Evolutionary conservation across 139 green algal species (phyloP).

Genomic region (Nannochloris sp.): DNA sequence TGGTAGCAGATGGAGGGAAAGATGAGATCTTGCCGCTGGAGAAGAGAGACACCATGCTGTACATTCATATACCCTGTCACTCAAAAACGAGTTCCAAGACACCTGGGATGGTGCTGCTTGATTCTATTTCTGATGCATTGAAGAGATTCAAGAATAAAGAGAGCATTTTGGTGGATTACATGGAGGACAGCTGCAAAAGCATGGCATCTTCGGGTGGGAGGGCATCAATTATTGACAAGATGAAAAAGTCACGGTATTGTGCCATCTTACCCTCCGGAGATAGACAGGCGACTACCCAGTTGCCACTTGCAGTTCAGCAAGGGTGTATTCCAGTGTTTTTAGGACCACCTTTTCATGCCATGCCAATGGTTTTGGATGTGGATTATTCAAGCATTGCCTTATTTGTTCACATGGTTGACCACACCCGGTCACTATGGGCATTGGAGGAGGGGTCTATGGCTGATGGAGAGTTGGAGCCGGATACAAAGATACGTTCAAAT

Average conservation of each 20-base stretch:
- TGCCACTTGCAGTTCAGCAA: neutral
- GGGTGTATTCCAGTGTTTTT: conserved; percentile 18
- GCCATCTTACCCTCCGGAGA: neutral
- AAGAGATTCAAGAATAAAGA: too few relatives aligned
- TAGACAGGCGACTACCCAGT: neutral
- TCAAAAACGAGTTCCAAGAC: neutral
- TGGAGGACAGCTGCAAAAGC: too few relatives aligned
- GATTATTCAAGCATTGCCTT: conserved; percentile 7
- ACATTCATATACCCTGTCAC: neutral
- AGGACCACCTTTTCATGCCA: conserved; percentile 9
- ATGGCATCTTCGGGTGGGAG: neutral
- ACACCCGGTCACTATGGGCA: neutral
- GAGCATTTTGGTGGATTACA: too few relatives aligned
- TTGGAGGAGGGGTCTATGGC: neutral
- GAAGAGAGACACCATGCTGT: neutral
- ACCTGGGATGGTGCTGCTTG: too few relatives aligned
- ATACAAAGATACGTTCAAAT: neutral
- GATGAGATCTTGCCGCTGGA: neutral
- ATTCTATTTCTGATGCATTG: too few relatives aligned
- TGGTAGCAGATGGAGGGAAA: neutral
- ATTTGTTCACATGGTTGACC: conserved; percentile 8
- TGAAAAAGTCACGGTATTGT: neutral
- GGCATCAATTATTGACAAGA: neutral
- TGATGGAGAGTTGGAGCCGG: conserved; percentile 5
- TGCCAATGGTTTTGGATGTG: conserved; percentile 2